These are phyloP conservation scores for Myrica gale DNA, from an alignment of 306 rosid species.

Conservation along the genomic window DNA sequence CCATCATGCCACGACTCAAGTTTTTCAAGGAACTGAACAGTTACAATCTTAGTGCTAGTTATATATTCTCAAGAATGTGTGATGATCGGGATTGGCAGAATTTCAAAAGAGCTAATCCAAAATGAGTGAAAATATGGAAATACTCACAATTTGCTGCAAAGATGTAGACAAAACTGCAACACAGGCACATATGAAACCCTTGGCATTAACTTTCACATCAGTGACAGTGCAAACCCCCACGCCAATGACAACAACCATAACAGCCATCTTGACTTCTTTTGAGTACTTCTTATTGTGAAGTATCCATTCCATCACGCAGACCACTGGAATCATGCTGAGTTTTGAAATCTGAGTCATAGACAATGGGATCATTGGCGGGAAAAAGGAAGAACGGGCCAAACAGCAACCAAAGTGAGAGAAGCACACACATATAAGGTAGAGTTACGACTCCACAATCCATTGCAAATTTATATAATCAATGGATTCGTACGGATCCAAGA, in stretches of 20 bases:
- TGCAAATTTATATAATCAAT: background rate
- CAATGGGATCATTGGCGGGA: background rate
- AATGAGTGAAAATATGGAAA: constrained; percentile 5
- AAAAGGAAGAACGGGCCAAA: background rate
- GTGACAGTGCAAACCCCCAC: constrained; percentile 93
- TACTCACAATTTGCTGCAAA: constrained; percentile 92
- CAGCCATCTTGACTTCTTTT: constrained; percentile 73
- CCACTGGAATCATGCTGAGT: constrained; percentile 98
- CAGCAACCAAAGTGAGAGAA: background rate
- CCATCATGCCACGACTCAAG: background rate
- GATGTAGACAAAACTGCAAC: constrained; percentile 78
- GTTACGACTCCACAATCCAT: background rate
- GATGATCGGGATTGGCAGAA: background rate
- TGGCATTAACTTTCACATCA: constrained; percentile 83
- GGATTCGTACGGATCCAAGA: background rate
- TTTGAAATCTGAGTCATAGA: constrained; percentile 64
- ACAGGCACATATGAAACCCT: constrained; percentile 73
- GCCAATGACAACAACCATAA: constrained; percentile 79
- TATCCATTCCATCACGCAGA: constrained; percentile 93
- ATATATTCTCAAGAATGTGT: background rate
- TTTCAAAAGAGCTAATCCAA: background rate
- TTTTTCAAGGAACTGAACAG: background rate
- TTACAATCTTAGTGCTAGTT: background rate
- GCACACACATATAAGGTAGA: background rate
- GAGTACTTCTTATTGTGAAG: constrained; percentile 74